Conservation (phyloP, 1,284 basidiomycete genomes). For the Cryptococcus sp. region DNA sequence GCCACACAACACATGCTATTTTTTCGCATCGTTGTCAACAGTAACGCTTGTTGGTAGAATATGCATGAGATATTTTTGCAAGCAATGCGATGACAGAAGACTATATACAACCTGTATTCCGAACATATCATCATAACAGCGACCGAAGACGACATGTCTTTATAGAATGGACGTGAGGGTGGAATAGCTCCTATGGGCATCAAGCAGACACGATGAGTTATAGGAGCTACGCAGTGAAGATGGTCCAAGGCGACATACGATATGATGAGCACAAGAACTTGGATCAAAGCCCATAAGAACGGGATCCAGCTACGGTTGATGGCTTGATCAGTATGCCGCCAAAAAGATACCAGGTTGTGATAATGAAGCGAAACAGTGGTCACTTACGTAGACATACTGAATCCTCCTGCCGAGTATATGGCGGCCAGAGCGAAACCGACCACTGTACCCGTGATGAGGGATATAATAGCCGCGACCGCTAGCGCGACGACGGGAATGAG, state of each 20-base stretch:
- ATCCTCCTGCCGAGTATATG: conserved; percentile 67
- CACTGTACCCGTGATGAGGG: conserved; percentile 68
- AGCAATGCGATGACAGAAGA: not conserved
- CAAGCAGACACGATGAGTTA: conserved; percentile 1
- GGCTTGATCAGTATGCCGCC: not conserved
- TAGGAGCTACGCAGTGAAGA: not conserved
- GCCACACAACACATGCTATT: no score
- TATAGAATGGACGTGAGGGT: conserved; percentile 45
- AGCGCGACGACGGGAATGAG: conserved; percentile 35
- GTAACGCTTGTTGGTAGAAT: no score
- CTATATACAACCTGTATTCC: not conserved
- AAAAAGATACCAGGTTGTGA: not conserved
- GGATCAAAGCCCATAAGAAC: conserved; percentile 70
- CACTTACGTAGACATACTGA: conserved; percentile 78
- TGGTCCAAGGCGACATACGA: conserved; percentile 30
- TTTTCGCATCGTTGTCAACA: no score
- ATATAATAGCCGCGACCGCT: conserved; percentile 61
- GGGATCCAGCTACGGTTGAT: conserved; percentile 70
- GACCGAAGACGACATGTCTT: conserved; percentile 1
- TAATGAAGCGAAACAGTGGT: not conserved
- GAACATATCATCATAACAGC: not conserved
- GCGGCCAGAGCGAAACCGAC: conserved; percentile 70
- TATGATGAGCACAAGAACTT: conserved; percentile 66
- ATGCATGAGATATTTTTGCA: no score
- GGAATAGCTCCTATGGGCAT: conserved; percentile 37